A percentile compares a stretch with the other conserved stretches of the same genome.
Conservation (phyloP, 495 filamentous ascomycete species). For the Echria macrotheca region DNA sequence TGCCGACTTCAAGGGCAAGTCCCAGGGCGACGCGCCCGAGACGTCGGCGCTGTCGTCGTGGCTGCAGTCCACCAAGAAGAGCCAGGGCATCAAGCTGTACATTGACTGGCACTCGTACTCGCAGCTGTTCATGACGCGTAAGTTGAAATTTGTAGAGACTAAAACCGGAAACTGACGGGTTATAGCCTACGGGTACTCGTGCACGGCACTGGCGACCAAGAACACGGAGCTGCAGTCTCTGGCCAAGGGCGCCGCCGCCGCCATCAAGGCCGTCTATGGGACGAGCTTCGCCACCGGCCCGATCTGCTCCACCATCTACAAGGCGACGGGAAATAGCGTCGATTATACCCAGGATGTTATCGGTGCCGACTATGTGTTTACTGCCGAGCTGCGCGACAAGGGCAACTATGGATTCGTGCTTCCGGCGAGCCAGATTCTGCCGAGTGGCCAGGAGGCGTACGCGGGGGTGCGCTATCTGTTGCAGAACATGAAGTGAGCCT, state of each 20-base stretch:
- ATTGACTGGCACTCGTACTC: constrained; percentile 59
- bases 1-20: constrained; percentile 46
- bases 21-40: constrained; percentile 46
- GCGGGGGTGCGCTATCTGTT: constrained; percentile 50
- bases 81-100: constrained; percentile 50
- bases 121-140: constrained; percentile 38
- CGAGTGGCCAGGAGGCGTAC: constrained; percentile 47
- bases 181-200: constrained; percentile 34
- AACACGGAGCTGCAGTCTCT: constrained; percentile 42
- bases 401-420: constrained; percentile 52
- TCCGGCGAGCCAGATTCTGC: constrained; percentile 50
- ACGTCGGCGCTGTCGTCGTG: constrained; percentile 39
- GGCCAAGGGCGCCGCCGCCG: constrained; percentile 36
- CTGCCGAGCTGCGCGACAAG: constrained; percentile 44
- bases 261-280: constrained; percentile 46
- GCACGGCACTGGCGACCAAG: constrained; percentile 33
- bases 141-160: too few relatives aligned
- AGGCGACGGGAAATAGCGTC: constrained; percentile 48
- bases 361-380: constrained; percentile 50
- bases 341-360: constrained; percentile 53
- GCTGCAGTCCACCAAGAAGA: constrained; percentile 33
- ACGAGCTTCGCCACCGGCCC: constrained; percentile 46
- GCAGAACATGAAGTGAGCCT: constrained; percentile 39
- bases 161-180: too few relatives aligned
- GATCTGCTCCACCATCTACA: constrained; percentile 56